Evolutionary conservation across 2,329 filamentous ascomycete species (phyloP).

Genomic region (Plenodomus tracheiphilus): DNA sequence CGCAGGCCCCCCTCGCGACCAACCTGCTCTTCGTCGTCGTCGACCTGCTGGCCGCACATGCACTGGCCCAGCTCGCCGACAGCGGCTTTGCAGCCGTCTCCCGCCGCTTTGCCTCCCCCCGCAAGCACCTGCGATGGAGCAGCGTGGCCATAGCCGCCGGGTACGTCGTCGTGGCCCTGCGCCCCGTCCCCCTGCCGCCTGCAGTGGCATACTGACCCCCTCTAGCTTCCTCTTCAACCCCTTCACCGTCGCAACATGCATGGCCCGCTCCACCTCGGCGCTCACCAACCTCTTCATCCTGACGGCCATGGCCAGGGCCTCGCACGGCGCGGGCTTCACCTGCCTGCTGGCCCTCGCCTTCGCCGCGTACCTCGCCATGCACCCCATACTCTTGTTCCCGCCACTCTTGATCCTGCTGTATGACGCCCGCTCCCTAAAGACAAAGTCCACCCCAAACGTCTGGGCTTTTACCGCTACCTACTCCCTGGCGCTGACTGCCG

Average conservation of each 20-base stretch:
- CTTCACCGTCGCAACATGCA: conserved; percentile 86
- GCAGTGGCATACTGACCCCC: conserved; percentile 16
- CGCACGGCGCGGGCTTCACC: conserved; percentile 69
- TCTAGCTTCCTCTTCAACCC: conserved; percentile 88
- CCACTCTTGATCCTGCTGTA: conserved; percentile 81
- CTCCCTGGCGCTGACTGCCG: conserved; percentile 56
- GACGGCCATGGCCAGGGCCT: conserved; percentile 78
- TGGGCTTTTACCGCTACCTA: conserved; percentile 60
- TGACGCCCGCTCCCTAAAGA: conserved; percentile 36
- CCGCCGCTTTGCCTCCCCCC: conserved; percentile 74
- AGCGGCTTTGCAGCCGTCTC: conserved; percentile 78
- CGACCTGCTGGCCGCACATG: conserved; percentile 80
- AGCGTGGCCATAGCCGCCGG: conserved; percentile 76
- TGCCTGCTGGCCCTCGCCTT: conserved; percentile 84
- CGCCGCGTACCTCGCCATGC: conserved; percentile 89
- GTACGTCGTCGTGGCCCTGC: conserved; percentile 49
- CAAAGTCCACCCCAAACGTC: conserved; percentile 30
- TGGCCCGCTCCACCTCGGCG: conserved; percentile 84
- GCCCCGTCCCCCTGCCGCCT: no score
- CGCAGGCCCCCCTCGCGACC: conserved; percentile 70
- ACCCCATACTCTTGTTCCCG: conserved; percentile 83
- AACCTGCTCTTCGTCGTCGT: conserved; percentile 78
- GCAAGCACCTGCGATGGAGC: conserved; percentile 74
- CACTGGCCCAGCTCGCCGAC: conserved; percentile 76
- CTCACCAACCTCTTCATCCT: conserved; percentile 90